Percentiles rank a stretch among this genome's conserved stretches.
Conservation (phyloP, 2,329 filamentous ascomycete species). For the Colletotrichum aenigma region DNA sequence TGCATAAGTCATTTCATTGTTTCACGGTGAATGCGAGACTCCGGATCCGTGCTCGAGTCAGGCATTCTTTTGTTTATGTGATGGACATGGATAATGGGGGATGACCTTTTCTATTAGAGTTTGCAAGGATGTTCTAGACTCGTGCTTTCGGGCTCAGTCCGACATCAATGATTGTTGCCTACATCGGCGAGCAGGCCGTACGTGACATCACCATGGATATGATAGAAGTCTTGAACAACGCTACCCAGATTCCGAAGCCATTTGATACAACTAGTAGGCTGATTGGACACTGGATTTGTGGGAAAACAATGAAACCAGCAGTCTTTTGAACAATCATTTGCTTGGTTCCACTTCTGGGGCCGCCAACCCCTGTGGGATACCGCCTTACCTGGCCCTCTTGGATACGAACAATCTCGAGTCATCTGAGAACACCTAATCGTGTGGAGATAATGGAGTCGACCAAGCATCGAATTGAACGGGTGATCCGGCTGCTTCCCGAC, state of each 20-base stretch:
- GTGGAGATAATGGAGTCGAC: not conserved
- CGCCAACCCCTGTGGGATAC: not conserved
- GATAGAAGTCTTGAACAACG: not conserved
- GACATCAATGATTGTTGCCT: not conserved
- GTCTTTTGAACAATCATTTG: not conserved
- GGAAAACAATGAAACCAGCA: rapidly evolving
- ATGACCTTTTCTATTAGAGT: not conserved
- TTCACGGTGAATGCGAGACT: not conserved
- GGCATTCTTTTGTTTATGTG: not conserved
- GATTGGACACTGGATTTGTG: not conserved
- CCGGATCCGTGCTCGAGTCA: not conserved
- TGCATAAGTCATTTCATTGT: not conserved
- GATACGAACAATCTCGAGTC: not conserved
- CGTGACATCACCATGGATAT: not conserved
- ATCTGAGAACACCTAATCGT: not conserved
- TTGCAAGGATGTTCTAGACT: not conserved
- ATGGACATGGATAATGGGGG: not conserved
- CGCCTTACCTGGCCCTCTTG: not conserved
- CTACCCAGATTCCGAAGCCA: not conserved
- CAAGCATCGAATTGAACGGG: not conserved
- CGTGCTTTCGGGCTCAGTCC: not conserved
- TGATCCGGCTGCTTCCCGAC: not conserved
- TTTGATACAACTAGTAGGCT: rapidly evolving
- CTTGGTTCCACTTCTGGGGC: not conserved
- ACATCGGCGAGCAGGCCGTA: not conserved